phyloP scores from a whole-genome alignment of 805 yeast species.

The Clavispora carvajalis region DNA sequence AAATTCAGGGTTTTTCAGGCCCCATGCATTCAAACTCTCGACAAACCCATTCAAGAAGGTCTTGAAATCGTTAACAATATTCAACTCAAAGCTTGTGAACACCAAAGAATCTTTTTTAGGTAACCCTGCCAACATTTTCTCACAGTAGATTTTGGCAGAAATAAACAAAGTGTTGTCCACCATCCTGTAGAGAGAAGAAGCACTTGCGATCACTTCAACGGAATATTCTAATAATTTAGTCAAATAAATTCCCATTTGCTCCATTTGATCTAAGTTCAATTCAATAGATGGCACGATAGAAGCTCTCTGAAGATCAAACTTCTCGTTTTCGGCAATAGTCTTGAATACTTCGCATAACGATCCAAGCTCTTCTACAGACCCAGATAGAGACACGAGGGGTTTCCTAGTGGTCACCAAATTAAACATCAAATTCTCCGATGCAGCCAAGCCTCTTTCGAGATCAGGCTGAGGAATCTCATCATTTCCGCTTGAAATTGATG shows the following conservation, averaged over 20 bases:
- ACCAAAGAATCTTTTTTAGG: slow-evolving; percentile 4
- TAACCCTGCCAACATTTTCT: slow-evolving; percentile 1
- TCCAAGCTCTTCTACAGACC: slow-evolving; percentile 13
- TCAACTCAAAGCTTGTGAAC: slow-evolving; percentile 12
- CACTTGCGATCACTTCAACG: slow-evolving; percentile 4
- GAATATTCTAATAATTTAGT: slow-evolving; percentile 11
- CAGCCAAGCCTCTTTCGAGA: slow-evolving; percentile 70
- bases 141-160: slow-evolving; percentile 5
- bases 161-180: slow-evolving; percentile 4
- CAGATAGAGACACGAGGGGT: slow-evolving; percentile 36
- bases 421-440: slow-evolving; percentile 64
- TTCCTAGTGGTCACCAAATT: slow-evolving; percentile 50
- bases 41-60: slow-evolving; percentile 20
- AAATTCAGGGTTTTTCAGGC: slow-evolving; percentile 18
- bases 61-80: slow-evolving; percentile 17
- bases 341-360: slow-evolving; percentile 12
- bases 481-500: slow-evolving; percentile 52
- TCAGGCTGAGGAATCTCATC: slow-evolving; percentile 75
- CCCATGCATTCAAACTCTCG: slow-evolving; percentile 31
- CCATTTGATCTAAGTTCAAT: slow-evolving; percentile 14
- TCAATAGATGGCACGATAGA: slow-evolving; percentile 16
- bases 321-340: slow-evolving; percentile 11
- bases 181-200: slow-evolving; percentile 4
- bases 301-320: slow-evolving; percentile 11
- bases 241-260: slow-evolving; percentile 4